Conservation (phyloP, 306 rosid species). For the Prunus mira region DNA sequence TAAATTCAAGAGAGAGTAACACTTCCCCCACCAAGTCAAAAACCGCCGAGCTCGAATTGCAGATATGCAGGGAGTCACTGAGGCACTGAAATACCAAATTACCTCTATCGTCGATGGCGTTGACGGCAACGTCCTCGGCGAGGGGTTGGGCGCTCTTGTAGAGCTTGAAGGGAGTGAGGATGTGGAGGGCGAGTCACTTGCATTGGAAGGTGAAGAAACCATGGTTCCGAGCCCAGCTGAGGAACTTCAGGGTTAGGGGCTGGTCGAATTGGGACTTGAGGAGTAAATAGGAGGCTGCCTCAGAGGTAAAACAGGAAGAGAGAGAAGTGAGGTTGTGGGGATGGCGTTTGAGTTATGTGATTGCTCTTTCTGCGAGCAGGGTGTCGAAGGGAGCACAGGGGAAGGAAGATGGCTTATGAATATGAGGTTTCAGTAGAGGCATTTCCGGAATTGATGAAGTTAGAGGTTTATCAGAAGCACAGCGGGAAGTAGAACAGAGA, state of each 20-base stretch:
- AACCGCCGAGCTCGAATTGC: conserved; percentile 67
- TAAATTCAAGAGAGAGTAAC: conserved; percentile 36
- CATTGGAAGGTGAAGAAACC: conserved; percentile 53
- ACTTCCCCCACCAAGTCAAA: conserved; percentile 70
- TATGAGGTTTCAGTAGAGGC: conserved; percentile 29
- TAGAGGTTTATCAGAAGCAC: background rate
- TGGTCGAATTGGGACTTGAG: conserved; percentile 60
- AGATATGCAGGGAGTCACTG: conserved; percentile 44
- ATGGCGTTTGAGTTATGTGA: no score
- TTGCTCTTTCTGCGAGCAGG: conserved; percentile 22
- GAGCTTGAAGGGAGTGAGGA: conserved; percentile 76
- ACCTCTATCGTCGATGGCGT: conserved; percentile 36
- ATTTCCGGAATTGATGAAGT: conserved; percentile 17
- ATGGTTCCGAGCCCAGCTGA: conserved; percentile 56
- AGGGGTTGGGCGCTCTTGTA: conserved; percentile 67
- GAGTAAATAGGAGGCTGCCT: conserved; percentile 57
- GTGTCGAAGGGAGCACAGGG: conserved; percentile 34
- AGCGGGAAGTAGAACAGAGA: background rate
- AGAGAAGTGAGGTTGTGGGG: no score
- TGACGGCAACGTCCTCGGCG: conserved; percentile 52
- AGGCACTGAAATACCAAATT: conserved; percentile 49
- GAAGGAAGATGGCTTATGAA: conserved; percentile 20
- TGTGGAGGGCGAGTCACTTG: conserved; percentile 73
- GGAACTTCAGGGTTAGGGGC: conserved; percentile 50
- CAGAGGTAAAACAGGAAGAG: no score